Percentiles rank a stretch among this genome's conserved stretches.
Conservation (phyloP, 352 stramenopile genomes). For the Pythium dissimile region DNA sequence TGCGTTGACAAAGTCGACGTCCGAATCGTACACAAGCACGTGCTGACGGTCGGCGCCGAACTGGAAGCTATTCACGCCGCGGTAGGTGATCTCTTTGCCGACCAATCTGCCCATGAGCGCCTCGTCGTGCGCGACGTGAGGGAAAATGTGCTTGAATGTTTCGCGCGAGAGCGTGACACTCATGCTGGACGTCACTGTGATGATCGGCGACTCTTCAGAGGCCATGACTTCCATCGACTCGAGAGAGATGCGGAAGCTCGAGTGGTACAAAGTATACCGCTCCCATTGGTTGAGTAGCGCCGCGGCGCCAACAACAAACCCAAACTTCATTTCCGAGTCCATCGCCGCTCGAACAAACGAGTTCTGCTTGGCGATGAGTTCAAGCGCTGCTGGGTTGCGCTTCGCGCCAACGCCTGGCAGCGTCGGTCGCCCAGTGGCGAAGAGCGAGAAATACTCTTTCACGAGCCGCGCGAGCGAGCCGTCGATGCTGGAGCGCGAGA, state of each 20-base stretch:
- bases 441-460: constrained; percentile 27
- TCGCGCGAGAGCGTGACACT: constrained; percentile 24
- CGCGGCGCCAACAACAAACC: background rate
- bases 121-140: constrained; percentile 30
- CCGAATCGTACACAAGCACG: constrained; percentile 50
- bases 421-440: constrained; percentile 12
- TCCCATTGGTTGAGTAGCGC: constrained; percentile 23
- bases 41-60: constrained; percentile 37
- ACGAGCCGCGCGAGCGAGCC: constrained; percentile 27
- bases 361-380: constrained; percentile 11
- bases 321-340: constrained; percentile 13
- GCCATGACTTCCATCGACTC: constrained; percentile 17
- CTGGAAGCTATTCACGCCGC: constrained; percentile 46
- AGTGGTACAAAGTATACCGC: constrained; percentile 20
- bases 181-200: constrained; percentile 20
- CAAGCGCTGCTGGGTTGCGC: background rate
- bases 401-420: constrained; percentile 4
- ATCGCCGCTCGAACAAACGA: constrained; percentile 6
- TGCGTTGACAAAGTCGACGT: constrained; percentile 56
- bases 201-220: constrained; percentile 15
- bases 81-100: constrained; percentile 45
- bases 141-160: constrained; percentile 34
- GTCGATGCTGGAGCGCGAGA: constrained; percentile 2
- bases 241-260: constrained; percentile 19
- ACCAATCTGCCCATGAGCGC: constrained; percentile 40